Percentiles rank a stretch among this genome's conserved stretches.
Conservation (phyloP, 805 yeast species). For the Spathaspora passalidarum region DNA sequence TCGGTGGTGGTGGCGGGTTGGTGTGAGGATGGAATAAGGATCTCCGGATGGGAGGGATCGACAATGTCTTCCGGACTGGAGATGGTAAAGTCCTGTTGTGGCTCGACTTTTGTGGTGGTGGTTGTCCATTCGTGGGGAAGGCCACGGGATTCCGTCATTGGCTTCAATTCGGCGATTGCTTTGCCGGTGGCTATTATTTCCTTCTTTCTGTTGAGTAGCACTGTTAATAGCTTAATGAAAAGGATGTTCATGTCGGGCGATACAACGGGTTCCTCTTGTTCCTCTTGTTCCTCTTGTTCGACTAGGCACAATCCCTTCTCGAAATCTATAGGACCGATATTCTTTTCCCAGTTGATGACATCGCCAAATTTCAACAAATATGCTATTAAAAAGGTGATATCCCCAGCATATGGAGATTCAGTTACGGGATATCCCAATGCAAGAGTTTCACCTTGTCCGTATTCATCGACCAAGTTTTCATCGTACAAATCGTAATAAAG, state of each 20-base stretch:
- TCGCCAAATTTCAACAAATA: conserved; percentile 30
- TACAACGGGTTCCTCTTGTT: conserved; percentile 13
- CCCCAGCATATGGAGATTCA: conserved; percentile 26
- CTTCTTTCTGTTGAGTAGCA: conserved; percentile 37
- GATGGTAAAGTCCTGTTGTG: neutral
- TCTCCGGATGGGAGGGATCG: conserved; percentile 23
- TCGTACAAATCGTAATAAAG: conserved; percentile 36
- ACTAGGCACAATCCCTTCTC: conserved; percentile 33
- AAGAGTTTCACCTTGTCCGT: conserved; percentile 18
- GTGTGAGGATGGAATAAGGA: conserved; percentile 8
- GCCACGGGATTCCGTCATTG: conserved; percentile 24
- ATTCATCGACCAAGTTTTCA: conserved; percentile 25
- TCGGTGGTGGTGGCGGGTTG: conserved; percentile 14
- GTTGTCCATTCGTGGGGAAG: conserved; percentile 41
- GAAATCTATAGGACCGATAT: conserved; percentile 35
- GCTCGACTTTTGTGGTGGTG: neutral
- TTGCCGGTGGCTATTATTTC: conserved; percentile 23
- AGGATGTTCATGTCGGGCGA: conserved; percentile 31
- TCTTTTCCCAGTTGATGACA: conserved; percentile 16
- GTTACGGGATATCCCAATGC: conserved; percentile 34
- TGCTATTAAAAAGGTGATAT: conserved; percentile 30
- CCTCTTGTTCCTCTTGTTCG: conserved; percentile 3
- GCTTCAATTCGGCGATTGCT: conserved; percentile 34
- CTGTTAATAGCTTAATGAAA: conserved; percentile 27
- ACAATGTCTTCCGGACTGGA: conserved; percentile 12